phyloP scores from a whole-genome alignment of 129 eudicot species.

The Kitagawia praeruptora region DNA sequence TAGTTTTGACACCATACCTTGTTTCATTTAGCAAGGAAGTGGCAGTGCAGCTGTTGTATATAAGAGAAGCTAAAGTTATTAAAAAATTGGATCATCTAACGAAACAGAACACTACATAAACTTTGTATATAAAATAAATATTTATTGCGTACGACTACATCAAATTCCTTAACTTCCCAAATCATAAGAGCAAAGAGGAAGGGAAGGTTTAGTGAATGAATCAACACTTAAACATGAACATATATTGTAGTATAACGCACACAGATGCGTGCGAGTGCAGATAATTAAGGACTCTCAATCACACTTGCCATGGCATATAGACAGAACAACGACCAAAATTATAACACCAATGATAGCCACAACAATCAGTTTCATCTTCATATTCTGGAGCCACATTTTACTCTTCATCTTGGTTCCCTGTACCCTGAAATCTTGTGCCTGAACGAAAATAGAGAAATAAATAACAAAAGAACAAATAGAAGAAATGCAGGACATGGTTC shows the following conservation, averaged over 20 bases:
- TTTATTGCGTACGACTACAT: neutral
- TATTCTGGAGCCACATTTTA: conserved; percentile 23
- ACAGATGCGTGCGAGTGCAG: neutral
- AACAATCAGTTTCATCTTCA: conserved; percentile 29
- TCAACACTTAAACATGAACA: neutral
- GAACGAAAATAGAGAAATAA: neutral
- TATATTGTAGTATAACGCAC: neutral
- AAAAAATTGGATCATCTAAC: neutral
- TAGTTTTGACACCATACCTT: neutral
- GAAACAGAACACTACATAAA: neutral
- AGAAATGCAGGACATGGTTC: neutral
- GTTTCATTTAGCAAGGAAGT: neutral
- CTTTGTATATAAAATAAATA: neutral
- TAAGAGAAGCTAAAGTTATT: neutral
- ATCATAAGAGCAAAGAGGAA: neutral
- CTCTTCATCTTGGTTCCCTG: conserved; percentile 21
- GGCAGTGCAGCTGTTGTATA: neutral
- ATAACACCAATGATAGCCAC: conserved; percentile 10
- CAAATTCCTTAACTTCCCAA: neutral
- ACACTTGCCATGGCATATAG: conserved; percentile 26
- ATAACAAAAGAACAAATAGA: neutral
- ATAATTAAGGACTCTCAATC: neutral
- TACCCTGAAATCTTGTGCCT: conserved; percentile 18
- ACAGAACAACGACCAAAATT: conserved; percentile 23
- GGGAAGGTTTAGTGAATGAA: neutral